Evolutionary conservation across 169 alveolate genomes (phyloP), one percentile per base, ranked within the genome.

Genomic region (Perkinsus olseni): DNA sequence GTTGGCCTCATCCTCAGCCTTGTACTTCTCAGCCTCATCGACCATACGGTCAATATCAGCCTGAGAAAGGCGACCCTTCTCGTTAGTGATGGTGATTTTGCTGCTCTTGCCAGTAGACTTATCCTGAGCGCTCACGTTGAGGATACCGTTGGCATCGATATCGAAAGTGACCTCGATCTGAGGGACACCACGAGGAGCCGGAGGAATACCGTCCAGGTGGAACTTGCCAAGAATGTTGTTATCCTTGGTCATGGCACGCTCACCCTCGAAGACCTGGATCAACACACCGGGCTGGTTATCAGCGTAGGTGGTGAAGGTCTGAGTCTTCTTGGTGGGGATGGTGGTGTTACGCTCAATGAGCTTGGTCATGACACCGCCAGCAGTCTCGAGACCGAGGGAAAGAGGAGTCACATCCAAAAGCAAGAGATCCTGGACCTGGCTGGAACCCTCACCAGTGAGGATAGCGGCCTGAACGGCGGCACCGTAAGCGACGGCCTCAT

Each of bases 181-280:
- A 37, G 99, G 99, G 17, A 98, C 99, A 48, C 99, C 99, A 90
- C 99, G 97, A n/a, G 99, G 99, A 28, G 99, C 99, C 0, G 99
- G 99, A 37, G 99, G 99, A 92, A 99, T 98, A 38, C 99, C 99
- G 92, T 98, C 99, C 92, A 98, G 95, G 95, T 98, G 98, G 99
- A 98, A 98, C 96, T 98, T 97, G 92, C 99, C 99, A 93, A 99
- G 97, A 74, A 97, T 95, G 94, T 99, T 98, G 97, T 98, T 98
- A 96, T 98, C 99, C 97, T 98, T 98, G 82, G 99, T 98, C 98
- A 98, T 95, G 91, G 98, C 98, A 38, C 96, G 96, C 94, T 94
- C 96, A n/a, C 97, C 96, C 93, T 99, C 99, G 96, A 95, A 98
- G 90, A 98, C 99, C 96, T 98, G 98, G 94, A 98, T 98, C 95